Evolutionary conservation across 441 rosid species (phyloP).

Genomic region (Brassica balearica): DNA sequence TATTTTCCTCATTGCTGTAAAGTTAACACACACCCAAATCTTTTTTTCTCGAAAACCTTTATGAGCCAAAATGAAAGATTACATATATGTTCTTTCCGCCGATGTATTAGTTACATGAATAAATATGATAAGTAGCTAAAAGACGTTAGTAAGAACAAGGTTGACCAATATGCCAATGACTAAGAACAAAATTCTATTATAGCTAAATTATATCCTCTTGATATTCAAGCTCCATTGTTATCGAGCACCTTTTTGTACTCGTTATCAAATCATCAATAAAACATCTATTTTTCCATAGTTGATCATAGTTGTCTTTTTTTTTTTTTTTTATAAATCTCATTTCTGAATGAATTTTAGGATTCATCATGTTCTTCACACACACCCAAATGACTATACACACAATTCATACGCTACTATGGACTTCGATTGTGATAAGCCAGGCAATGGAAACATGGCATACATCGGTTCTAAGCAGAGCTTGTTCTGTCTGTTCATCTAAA

Average conservation of each 20-base stretch:
- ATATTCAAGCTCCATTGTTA: too few species aligned
- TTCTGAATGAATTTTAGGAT: too few species aligned
- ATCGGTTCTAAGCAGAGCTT: not conserved
- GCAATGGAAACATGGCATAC: not conserved
- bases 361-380: not conserved
- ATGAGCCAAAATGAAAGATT: not conserved
- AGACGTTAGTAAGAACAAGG: not conserved
- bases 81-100: not conserved
- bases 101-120: not conserved
- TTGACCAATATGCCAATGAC: not conserved
- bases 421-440: not conserved
- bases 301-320: too few species aligned
- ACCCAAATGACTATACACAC: not conserved
- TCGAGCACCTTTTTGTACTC: too few species aligned
- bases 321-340: too few species aligned
- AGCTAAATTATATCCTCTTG: too few species aligned
- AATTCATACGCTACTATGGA: not conserved
- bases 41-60: constrained; percentile 5
- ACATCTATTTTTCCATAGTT: too few species aligned
- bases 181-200: too few species aligned
- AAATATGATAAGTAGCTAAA: not conserved
- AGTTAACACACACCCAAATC: constrained; percentile 12
- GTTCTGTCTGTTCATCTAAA: not conserved
- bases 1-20: constrained; percentile 34
- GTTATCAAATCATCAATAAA: too few species aligned